Evolutionary conservation across 495 filamentous ascomycete species (phyloP), one percentile per base, ranked within the genome.

Genomic region (Trichoderma gamsii): DNA sequence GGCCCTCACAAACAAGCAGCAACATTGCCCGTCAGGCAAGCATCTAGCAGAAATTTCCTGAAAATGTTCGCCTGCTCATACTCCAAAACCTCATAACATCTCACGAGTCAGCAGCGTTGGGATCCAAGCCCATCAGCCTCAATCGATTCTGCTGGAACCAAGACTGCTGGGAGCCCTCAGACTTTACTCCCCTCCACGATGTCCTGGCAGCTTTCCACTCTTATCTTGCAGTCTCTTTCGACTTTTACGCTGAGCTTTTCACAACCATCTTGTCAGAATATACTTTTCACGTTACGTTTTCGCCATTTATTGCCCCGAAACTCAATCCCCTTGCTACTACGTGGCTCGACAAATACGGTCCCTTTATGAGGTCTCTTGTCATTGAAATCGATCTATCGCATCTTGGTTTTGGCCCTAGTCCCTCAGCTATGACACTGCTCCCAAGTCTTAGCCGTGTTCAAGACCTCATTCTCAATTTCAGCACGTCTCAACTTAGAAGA

Each of bases 301-400:
- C 73, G 8, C 76, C 75, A 12, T 70, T 70, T 43, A 67, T 75
- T 16, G 66, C 56, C 0, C 61, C 41, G 16, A 25, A 11, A 16
- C 56, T 61, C 4, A 69, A 70, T 43, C 71, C 71, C 3, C 67
- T 71, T 0, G 75, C 72, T 3, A 71, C 67, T 0, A 7, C 46
- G 1, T 73, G 65, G 64, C 64, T 78, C 70, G 66, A 71, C 43
- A 43, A 29, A 3, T 75, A 72, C 56, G 73, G 70, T 9, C 66
- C 69, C 0, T 64, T 72, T 18, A 76, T 78, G 73, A 71, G 70
- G 35, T 70, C 66, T 38, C 69, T 78, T 51, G 72, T 72, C 0
- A 46, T 78, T 13, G 76, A 78, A 66, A 64, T 78, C 0, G 75
- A 78, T 41, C 61, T 76, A 13, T 71, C 75, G 2, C 71, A 71